Evolutionary conservation across 768 basidiomycete species (phyloP), one percentile per base, ranked within the genome.

Genomic region (Boletus fagicola): DNA sequence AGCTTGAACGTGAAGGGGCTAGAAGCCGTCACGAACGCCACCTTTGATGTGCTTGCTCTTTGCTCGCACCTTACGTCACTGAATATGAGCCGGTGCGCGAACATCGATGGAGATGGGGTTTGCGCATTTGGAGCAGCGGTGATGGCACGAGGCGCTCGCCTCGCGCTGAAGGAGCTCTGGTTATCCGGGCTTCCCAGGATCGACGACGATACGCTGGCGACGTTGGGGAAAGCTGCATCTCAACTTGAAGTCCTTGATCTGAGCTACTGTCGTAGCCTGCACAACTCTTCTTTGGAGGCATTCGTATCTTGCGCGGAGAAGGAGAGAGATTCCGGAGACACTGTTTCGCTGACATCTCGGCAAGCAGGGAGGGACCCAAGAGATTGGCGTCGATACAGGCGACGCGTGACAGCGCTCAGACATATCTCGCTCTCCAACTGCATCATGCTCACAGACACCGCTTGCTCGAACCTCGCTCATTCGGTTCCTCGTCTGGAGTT

Each of bases 181-280:
- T 59, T 94, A 28, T 87, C 83, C 8, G 91, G 89, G 1, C 68
- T 97, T 56, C 83, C 79, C 65, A 75, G 82, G 52, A 71, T 86
- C 50, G 74, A 79, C 16, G 87, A 89, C 64, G 74, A 76, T 12
- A 79, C 80, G 63, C 81, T 95, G 81, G 69, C 76, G n/a, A 72
- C 75, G 11, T 75, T 94, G 36, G 92, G 88, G 7, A 81, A 75
- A 61, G 86, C 82, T 3, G 80, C 88, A 0, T 89, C 90, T 20
- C 75, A 77, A 63, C 79, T 95, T 22, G 89, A 92, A 69, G 82
- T 91, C 18, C 76, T 95, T 22, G 93, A 95, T 70, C 73, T 94
- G 59, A 90, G 88, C 72, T 88, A 90, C 65, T 78, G 82, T 55
- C 79, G 80, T 31, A 80, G 84, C 54, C 70, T 94, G 56, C 87